Conservation (phyloP, 768 basidiomycete genomes). For the Tulasnella sp. region DNA sequence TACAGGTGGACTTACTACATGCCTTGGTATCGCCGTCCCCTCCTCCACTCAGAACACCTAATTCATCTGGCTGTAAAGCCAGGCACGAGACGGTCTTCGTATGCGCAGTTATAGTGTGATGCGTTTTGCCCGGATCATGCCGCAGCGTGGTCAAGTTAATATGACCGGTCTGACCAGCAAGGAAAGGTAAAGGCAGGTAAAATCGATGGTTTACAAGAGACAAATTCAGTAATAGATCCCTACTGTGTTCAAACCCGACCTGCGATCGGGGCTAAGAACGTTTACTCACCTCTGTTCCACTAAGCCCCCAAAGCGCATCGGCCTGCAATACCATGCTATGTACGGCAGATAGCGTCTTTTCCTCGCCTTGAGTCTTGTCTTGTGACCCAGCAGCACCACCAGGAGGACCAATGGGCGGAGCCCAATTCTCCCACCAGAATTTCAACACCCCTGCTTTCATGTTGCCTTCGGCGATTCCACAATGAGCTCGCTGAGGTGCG, state of each 20-base stretch:
- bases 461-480: conserved; percentile 83
- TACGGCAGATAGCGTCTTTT: conserved; percentile 57
- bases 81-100: conserved; percentile 70
- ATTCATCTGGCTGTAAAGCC: conserved; percentile 70
- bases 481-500: conserved; percentile 80
- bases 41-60: conserved; percentile 79
- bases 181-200: not conserved
- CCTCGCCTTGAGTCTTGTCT: conserved; percentile 38
- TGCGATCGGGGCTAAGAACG: conserved; percentile 14
- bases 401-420: conserved; percentile 27
- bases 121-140: conserved; percentile 77
- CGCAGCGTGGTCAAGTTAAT: conserved; percentile 90
- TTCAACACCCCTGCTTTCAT: conserved; percentile 82
- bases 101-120: conserved; percentile 68
- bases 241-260: not conserved
- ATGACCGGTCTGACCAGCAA: conserved; percentile 56
- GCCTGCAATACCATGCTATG: conserved; percentile 88
- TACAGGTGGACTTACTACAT: conserved; percentile 30
- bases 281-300: conserved; percentile 70
- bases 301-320: conserved; percentile 86
- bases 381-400: conserved; percentile 28
- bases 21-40: conserved; percentile 91
- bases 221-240: not conserved
- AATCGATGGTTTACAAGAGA: not conserved
- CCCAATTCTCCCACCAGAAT: conserved; percentile 86